These are phyloP conservation scores for Helminthosporium solani DNA, from an alignment of 2,329 filamentous ascomycete genomes.

Conservation along the genomic window DNA sequence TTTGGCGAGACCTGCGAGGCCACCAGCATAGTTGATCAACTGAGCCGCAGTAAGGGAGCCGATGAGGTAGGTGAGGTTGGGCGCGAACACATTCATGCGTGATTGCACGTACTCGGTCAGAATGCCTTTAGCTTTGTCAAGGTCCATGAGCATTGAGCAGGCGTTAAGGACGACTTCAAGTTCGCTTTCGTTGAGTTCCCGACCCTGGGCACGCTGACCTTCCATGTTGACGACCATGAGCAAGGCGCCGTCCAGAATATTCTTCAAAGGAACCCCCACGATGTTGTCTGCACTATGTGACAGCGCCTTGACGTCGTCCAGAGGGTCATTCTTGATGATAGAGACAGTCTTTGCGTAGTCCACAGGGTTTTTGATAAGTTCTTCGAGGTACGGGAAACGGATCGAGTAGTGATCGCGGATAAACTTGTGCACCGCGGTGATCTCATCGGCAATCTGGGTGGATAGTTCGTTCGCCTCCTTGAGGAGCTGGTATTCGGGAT, in stretches of 20 bases:
- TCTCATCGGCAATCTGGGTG: slow-evolving; percentile 89
- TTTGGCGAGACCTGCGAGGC: slow-evolving; percentile 83
- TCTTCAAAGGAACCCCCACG: slow-evolving; percentile 71
- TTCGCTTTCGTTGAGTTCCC: slow-evolving; percentile 72
- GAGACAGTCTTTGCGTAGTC: slow-evolving; percentile 95
- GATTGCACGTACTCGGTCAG: slow-evolving; percentile 95
- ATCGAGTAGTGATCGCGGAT: slow-evolving; percentile 94
- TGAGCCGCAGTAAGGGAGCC: slow-evolving; percentile 92
- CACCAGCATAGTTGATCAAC: slow-evolving; percentile 91
- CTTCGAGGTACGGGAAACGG: slow-evolving; percentile 90
- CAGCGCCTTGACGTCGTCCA: slow-evolving; percentile 82
- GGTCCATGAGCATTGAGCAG: slow-evolving; percentile 82
- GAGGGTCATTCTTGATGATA: slow-evolving; percentile 87
- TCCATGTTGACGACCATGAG: slow-evolving; percentile 96
- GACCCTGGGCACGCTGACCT: slow-evolving; percentile 83
- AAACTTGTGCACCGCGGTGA: slow-evolving; percentile 92
- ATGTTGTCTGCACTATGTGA: slow-evolving; percentile 77
- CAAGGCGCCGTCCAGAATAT: slow-evolving; percentile 82
- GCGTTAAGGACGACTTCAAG: slow-evolving; percentile 72
- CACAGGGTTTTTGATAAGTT: slow-evolving; percentile 83
- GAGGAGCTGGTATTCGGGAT: slow-evolving; percentile 85
- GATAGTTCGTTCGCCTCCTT: slow-evolving; percentile 88
- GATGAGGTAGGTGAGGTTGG: slow-evolving; percentile 86
- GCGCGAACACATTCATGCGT: slow-evolving; percentile 93
- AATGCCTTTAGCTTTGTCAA: slow-evolving; percentile 82